A percentile compares a stretch with the other conserved stretches of the same genome.
phyloP scores from a whole-genome alignment of 805 yeast genomes.

The Soucietia sequanensis region DNA sequence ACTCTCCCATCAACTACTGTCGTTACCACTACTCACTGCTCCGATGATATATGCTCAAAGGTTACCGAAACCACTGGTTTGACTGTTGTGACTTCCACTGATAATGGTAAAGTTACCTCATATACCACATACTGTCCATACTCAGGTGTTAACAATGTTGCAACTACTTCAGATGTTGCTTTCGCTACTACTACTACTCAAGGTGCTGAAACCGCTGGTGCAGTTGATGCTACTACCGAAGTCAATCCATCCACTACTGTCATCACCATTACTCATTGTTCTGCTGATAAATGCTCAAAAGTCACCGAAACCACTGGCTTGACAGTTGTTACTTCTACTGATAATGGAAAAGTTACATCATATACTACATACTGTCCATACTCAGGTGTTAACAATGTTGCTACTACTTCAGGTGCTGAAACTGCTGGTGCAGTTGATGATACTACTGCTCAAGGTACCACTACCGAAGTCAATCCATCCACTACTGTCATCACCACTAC shows the following conservation, averaged over 20 bases:
- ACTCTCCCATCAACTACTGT: conserved; percentile 23
- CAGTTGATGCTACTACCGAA: no score
- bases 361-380: conserved; percentile 22
- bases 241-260: conserved; percentile 3
- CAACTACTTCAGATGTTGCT: conserved; percentile 3
- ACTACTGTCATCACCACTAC: conserved; percentile 1
- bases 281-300: conserved; percentile 19
- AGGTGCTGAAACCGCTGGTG: conserved; percentile 5
- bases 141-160: conserved; percentile 4
- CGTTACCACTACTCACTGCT: conserved; percentile 39
- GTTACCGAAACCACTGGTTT: conserved; percentile 34
- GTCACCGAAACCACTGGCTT: conserved; percentile 20
- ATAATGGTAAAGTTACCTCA: conserved; percentile 9
- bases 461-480: conserved; percentile 2
- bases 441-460: no score
- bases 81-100: conserved; percentile 17
- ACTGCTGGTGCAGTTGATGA: conserved; percentile 2
- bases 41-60: conserved; percentile 26
- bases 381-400: conserved; percentile 4
- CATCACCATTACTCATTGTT: background rate
- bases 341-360: conserved; percentile 9
- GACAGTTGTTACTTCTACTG: conserved; percentile 18
- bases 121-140: conserved; percentile 22
- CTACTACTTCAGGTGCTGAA: conserved; percentile 2
- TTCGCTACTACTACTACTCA: no score